Base-by-base conservation (phyloP, 176 grass and related monocot genomes). In the Hordeum vulgare region DNA sequence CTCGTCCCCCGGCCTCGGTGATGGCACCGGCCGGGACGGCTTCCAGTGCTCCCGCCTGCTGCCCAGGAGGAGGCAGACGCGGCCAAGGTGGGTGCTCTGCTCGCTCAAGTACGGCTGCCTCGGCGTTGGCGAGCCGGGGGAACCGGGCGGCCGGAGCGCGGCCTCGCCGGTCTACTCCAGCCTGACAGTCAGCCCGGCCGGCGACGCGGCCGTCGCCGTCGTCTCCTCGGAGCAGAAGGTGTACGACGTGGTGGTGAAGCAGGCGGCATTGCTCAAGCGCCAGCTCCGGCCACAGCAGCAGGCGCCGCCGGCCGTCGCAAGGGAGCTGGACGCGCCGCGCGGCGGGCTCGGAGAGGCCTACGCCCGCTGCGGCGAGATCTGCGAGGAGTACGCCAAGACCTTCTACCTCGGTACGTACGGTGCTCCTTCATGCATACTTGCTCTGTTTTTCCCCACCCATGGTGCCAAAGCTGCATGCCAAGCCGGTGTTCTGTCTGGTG, bases 381-480 rank as follows among this genome's bases (percentile, higher is more conserved):
- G 96, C 28, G 80, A 82, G 90, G 96, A 98, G 84, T 98, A 95
- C 7, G 96, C 93, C 67, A 98, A 98, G 88, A 98, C 96, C 0
- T 98, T 98, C 74, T 98, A 98, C 89, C 88, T 95, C 51, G 96
- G 96, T 98, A 77, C 69, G 96, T 98, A 77, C 69, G 66, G 1
- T 3, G 0, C 12, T 67, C 61, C 17, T 42, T 14, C 67, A 8
- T 42, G 17, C 5, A 54, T 54, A 0, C 13, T 15, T 49, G 26
- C 27, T 73, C 34, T 57, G 59, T 29, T 26, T 57, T 42, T 4
- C 7, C n/a, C 20, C 4, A 69, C 11, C 75, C 29, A 37, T 77
- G 28, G 49, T 78, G 4, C 1, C 42, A 11, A 5, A 6, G 31
- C 67, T 35, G 6, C 66, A 23, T 61, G 51, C 47, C 47, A 72